Percentiles rank a stretch among this genome's conserved stretches.
These are phyloP conservation scores for Musa itinerans DNA, from an alignment of 176 grass and related monocot genomes.

Conservation along the genomic window DNA sequence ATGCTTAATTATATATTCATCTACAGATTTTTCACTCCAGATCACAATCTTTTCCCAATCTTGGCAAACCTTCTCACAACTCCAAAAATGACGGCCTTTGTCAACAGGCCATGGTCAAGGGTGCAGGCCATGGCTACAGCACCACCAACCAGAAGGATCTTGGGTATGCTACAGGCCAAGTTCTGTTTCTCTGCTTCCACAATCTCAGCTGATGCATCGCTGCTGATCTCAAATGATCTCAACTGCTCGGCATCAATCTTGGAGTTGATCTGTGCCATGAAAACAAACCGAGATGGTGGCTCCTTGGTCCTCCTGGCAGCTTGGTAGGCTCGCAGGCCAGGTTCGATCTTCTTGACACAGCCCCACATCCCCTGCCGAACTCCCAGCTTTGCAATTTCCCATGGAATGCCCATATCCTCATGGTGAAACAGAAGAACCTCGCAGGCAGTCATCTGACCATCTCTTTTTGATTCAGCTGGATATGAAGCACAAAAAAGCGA, in stretches of 20 bases:
- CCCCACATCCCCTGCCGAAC: slow-evolving; percentile 93
- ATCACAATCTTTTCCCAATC: slow-evolving; percentile 42
- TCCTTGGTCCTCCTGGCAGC: slow-evolving; percentile 25
- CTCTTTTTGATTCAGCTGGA: slow-evolving; percentile 70
- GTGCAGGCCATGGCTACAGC: slow-evolving; percentile 63
- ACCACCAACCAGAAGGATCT: slow-evolving; percentile 48
- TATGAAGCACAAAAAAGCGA: neutral
- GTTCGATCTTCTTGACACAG: slow-evolving; percentile 74
- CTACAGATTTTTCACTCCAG: no score
- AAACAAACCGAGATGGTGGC: slow-evolving; percentile 43
- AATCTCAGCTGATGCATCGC: slow-evolving; percentile 23
- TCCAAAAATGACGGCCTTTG: slow-evolving; percentile 75
- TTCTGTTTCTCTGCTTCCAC: slow-evolving; percentile 44
- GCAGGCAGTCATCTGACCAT: slow-evolving; percentile 71
- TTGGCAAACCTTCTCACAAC: slow-evolving; percentile 75
- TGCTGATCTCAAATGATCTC: neutral
- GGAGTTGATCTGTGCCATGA: slow-evolving; percentile 49
- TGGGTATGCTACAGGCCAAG: slow-evolving; percentile 60
- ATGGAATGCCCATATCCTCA: slow-evolving; percentile 91
- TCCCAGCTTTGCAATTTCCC: slow-evolving; percentile 72
- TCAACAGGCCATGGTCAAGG: slow-evolving; percentile 69
- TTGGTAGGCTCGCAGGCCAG: slow-evolving; percentile 77
- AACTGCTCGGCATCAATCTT: slow-evolving; percentile 52
- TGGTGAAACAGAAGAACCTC: slow-evolving; percentile 92
- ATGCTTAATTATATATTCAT: neutral